A percentile compares a stretch with the other conserved stretches of the same genome.
phyloP scores from a whole-genome alignment of 1,284 basidiomycete species.

The Veloporphyrellus conicus region DNA sequence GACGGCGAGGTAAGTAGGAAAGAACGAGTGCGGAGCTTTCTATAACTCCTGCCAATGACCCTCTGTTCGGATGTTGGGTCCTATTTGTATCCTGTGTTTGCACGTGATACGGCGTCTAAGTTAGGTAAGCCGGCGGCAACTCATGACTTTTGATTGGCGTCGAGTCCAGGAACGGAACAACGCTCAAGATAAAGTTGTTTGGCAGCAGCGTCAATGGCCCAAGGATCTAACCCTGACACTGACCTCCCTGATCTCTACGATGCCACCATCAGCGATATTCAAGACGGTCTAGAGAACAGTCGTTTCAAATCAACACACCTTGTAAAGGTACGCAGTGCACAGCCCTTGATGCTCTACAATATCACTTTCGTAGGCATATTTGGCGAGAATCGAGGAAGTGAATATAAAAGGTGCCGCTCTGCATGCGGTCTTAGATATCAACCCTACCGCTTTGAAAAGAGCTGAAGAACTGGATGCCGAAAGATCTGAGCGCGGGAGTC shows the following conservation, averaged over 20 bases:
- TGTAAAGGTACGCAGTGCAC: constrained; percentile 16
- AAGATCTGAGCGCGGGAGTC: constrained; percentile 41
- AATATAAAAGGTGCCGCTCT: constrained; percentile 60
- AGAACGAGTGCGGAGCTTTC: constrained; percentile 2
- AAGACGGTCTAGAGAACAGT: constrained; percentile 20
- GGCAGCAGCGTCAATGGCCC: constrained; percentile 1
- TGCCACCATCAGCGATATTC: constrained; percentile 29
- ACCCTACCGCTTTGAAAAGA: constrained; percentile 50
- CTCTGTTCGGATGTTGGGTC: constrained; percentile 13
- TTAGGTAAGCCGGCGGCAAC: background rate
- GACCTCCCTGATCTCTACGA: constrained; percentile 31
- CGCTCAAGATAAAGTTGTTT: background rate
- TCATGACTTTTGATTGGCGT: background rate
- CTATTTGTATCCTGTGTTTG: constrained; percentile 17
- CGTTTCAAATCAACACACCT: constrained; percentile 24
- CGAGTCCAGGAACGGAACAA: background rate
- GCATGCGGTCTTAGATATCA: constrained; percentile 59
- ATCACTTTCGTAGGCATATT: constrained; percentile 49
- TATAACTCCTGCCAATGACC: background rate
- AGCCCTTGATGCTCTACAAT: background rate
- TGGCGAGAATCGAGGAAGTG: constrained; percentile 68
- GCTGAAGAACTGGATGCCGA: constrained; percentile 56
- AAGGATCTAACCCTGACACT: background rate
- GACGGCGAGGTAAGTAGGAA: background rate
- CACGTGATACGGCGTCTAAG: constrained; percentile 15